Conservation (phyloP, 1,139 yeast genomes). For the Taphrina pruni region DNA sequence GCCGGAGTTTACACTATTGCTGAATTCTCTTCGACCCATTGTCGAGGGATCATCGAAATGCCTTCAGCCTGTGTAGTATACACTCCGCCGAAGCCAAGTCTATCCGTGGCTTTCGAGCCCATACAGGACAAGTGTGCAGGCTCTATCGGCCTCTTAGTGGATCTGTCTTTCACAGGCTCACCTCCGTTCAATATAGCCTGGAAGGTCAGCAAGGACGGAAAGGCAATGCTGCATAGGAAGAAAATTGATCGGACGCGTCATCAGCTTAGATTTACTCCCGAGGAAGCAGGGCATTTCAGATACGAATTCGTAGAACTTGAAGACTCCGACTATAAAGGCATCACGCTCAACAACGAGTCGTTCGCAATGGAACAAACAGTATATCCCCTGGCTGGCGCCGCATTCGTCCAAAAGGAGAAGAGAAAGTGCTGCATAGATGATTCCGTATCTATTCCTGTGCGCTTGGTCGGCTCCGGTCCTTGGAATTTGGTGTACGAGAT, state of each 20-base stretch:
- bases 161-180: slow-evolving; percentile 68
- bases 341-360: slow-evolving; percentile 49
- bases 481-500: slow-evolving; percentile 73
- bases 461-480: slow-evolving; percentile 78
- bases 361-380: slow-evolving; percentile 51
- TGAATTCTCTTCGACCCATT: slow-evolving; percentile 62
- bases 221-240: slow-evolving; percentile 47
- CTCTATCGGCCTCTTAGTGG: slow-evolving; percentile 81
- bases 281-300: slow-evolving; percentile 77
- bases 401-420: slow-evolving; percentile 48
- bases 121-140: slow-evolving; percentile 90
- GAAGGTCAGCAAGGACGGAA: slow-evolving; percentile 55
- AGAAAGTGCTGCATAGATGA: slow-evolving; percentile 58
- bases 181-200: slow-evolving; percentile 81
- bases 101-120: slow-evolving; percentile 56
- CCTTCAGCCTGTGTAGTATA: slow-evolving; percentile 57
- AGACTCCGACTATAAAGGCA: slow-evolving; percentile 52
- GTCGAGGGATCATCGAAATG: slow-evolving; percentile 66
- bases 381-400: slow-evolving; percentile 53
- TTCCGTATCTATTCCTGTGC: slow-evolving; percentile 59
- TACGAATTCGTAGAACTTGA: slow-evolving; percentile 64
- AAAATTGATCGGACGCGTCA: slow-evolving; percentile 54
- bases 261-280: slow-evolving; percentile 74
- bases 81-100: slow-evolving; percentile 59
- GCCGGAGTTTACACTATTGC: slow-evolving; percentile 65